These are phyloP conservation scores for Pleodorina starrii DNA, from an alignment of 139 green algal genomes.

Conservation along the genomic window DNA sequence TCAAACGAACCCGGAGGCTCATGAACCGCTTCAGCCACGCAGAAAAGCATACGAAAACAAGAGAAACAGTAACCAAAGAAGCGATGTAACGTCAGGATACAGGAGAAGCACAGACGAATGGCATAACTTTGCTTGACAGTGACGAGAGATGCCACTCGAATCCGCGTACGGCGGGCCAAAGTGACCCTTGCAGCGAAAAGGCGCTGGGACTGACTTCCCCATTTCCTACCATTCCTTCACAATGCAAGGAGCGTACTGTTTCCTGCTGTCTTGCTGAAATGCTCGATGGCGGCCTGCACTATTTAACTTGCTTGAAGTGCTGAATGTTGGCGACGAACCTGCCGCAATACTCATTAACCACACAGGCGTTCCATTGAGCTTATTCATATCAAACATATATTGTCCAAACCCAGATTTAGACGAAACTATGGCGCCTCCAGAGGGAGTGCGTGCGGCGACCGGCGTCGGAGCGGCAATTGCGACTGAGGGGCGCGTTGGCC, in stretches of 20 bases:
- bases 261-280: background rate
- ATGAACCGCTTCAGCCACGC: no score
- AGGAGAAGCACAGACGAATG: no score
- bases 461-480: background rate
- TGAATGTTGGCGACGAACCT: no score
- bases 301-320: background rate
- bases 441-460: background rate
- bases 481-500: background rate
- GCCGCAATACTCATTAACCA: no score
- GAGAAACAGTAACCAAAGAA: no score
- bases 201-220: background rate
- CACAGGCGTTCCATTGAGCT: no score
- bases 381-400: background rate
- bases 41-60: no score
- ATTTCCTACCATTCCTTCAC: background rate
- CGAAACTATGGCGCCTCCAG: background rate
- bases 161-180: background rate
- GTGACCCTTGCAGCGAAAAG: background rate
- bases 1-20: no score
- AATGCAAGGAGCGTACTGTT: background rate
- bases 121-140: no score
- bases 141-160: background rate
- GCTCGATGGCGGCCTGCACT: background rate
- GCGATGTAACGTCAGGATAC: no score
- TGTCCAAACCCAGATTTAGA: background rate